These are phyloP conservation scores for Erodium texanum DNA, from an alignment of 441 rosid species.

Conservation along the genomic window DNA sequence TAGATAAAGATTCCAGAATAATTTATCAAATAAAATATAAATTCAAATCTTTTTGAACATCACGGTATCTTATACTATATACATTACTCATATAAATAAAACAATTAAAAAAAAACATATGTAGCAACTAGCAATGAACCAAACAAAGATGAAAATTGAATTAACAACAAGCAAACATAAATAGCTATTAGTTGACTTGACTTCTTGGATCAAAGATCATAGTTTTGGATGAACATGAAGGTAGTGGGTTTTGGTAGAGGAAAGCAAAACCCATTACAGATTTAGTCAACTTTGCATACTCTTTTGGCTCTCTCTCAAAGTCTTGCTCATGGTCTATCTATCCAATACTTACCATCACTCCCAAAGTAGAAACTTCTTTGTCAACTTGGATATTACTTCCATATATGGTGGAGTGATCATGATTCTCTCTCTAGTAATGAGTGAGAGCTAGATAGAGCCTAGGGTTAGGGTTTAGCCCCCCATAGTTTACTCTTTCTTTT, in stretches of 20 bases:
- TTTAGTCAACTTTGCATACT: background rate
- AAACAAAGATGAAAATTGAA: too few species aligned
- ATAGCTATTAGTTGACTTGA: too few species aligned
- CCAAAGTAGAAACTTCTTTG: background rate
- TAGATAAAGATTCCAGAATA: too few species aligned
- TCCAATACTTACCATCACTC: background rate
- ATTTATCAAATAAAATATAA: too few species aligned
- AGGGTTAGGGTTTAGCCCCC: background rate
- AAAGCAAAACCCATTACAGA: background rate
- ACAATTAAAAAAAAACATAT: too few species aligned
- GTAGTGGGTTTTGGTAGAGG: background rate
- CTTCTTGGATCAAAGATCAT: background rate
- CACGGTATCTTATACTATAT: too few species aligned
- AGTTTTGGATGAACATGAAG: background rate
- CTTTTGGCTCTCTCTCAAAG: background rate
- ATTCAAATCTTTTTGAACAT: too few species aligned
- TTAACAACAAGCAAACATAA: too few species aligned
- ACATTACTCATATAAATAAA: too few species aligned
- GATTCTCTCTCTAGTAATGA: background rate
- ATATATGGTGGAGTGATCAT: background rate
- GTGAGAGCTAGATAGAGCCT: background rate
- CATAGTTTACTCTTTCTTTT: background rate
- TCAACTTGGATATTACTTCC: background rate
- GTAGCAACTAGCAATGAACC: too few species aligned
- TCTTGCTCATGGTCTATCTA: background rate